phyloP scores from a whole-genome alignment of 2,329 filamentous ascomycete genomes.

The Cladorrhinum sp. region DNA sequence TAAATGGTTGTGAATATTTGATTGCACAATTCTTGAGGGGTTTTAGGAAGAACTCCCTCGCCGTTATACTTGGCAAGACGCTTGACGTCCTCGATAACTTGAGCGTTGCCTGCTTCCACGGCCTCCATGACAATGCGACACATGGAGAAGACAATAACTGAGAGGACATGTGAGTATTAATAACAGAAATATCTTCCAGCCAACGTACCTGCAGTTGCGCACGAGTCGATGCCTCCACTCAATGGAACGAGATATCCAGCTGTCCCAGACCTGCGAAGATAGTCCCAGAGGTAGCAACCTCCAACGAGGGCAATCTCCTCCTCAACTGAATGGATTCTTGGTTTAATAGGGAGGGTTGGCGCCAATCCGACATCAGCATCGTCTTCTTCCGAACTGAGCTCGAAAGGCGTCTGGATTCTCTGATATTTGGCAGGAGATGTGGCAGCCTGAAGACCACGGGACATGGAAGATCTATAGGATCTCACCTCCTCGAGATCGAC shows the following conservation, averaged over 20 bases:
- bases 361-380: conserved; percentile 29
- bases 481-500: conserved; percentile 71
- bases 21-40: conserved; percentile 58
- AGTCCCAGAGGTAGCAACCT: conserved; percentile 61
- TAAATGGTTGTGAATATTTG: conserved; percentile 54
- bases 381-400: conserved; percentile 34
- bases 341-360: conserved; percentile 38
- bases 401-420: conserved; percentile 39
- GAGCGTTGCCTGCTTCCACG: conserved; percentile 42
- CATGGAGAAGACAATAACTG: conserved; percentile 45
- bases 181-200: neutral
- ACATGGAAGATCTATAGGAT: conserved; percentile 53
- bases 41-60: conserved; percentile 43
- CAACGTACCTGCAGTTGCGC: conserved; percentile 38
- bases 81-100: conserved; percentile 39
- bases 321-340: conserved; percentile 57
- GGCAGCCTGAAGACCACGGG: conserved; percentile 58
- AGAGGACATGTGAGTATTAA: neutral
- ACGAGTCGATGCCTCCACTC: conserved; percentile 58
- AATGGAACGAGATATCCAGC: conserved; percentile 57
- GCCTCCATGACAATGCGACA: conserved; percentile 55
- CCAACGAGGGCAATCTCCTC: conserved; percentile 65
- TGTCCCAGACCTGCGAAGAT: conserved; percentile 46
- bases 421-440: conserved; percentile 42
- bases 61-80: conserved; percentile 32